Conservation (phyloP, 2,329 filamentous ascomycete species). For the Fusarium sp. region DNA sequence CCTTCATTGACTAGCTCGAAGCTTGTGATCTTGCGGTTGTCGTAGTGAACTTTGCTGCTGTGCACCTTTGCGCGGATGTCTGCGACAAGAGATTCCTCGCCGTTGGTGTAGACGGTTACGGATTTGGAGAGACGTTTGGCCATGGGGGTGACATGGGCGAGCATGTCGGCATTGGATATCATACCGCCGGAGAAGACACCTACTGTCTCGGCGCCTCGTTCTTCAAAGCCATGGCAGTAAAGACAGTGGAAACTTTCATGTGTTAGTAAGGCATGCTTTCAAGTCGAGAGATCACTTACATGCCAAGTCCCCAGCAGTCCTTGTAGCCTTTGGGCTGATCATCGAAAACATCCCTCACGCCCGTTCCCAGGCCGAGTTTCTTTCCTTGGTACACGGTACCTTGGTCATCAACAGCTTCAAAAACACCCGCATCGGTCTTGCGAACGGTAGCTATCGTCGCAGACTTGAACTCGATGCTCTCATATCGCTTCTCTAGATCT, state of each 20-base stretch:
- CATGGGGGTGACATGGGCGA: slow-evolving; percentile 61
- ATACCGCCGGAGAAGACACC: slow-evolving; percentile 63
- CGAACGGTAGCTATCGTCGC: slow-evolving; percentile 49
- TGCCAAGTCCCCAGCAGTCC: slow-evolving; percentile 68
- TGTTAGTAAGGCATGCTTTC: slow-evolving; percentile 7
- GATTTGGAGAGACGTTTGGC: slow-evolving; percentile 60
- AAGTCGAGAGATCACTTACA: slow-evolving; percentile 55
- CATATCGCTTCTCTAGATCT: slow-evolving; percentile 56
- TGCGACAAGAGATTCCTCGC: slow-evolving; percentile 53
- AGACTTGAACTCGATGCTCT: slow-evolving; percentile 54
- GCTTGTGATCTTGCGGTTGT: slow-evolving; percentile 53
- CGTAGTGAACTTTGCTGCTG: slow-evolving; percentile 56
- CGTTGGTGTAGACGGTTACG: slow-evolving; percentile 68
- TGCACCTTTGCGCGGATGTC: slow-evolving; percentile 50
- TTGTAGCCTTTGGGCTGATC: slow-evolving; percentile 66
- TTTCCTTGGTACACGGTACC: slow-evolving; percentile 63
- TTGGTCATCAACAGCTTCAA: slow-evolving; percentile 58
- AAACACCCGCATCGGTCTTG: slow-evolving; percentile 51
- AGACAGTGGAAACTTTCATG: slow-evolving; percentile 68
- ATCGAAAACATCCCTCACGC: slow-evolving; percentile 66
- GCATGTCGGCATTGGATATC: slow-evolving; percentile 51
- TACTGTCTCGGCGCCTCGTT: slow-evolving; percentile 62
- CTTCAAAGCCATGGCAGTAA: slow-evolving; percentile 73
- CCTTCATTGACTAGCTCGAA: slow-evolving; percentile 51
- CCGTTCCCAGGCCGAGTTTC: slow-evolving; percentile 70